Conservation (phyloP, 139 green algal genomes). For the Nannochloris sp. region DNA sequence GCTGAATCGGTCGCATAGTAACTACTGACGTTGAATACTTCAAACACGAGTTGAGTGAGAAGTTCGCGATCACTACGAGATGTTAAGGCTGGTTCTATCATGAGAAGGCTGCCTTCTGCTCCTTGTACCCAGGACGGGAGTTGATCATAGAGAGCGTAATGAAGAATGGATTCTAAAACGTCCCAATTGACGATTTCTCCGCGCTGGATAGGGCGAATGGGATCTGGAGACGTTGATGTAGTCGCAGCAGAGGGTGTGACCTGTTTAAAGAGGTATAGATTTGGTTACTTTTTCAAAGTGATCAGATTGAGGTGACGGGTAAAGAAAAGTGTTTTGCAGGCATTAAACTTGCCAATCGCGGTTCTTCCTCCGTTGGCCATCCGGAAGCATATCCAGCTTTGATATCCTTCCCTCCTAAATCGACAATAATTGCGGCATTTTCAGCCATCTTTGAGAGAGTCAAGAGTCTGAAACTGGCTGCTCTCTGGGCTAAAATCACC, state of each 20-base stretch:
- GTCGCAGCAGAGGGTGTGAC: constrained; percentile 5
- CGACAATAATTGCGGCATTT: constrained; percentile 4
- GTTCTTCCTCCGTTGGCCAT: constrained; percentile 8
- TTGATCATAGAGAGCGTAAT: constrained; percentile 60
- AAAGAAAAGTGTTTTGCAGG: not conserved
- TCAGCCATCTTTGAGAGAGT: not conserved
- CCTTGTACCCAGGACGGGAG: constrained; percentile 57
- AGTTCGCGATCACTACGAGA: constrained; percentile 53
- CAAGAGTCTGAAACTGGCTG: too few species aligned
- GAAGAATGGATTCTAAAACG: constrained; percentile 56
- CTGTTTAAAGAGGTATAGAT: not conserved
- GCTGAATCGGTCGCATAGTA: constrained; percentile 60
- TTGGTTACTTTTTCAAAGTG: too few species aligned
- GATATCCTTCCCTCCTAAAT: not conserved
- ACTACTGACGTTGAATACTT: constrained; percentile 62
- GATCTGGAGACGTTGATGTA: not conserved
- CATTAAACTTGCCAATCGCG: constrained; percentile 1
- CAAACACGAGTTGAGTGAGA: constrained; percentile 74
- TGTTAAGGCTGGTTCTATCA: constrained; percentile 63
- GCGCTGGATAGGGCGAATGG: not conserved
- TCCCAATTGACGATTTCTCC: constrained; percentile 53
- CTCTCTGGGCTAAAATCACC: not conserved
- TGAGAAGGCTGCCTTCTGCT: constrained; percentile 54
- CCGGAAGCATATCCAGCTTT: constrained; percentile 9
- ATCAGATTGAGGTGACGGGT: not conserved